phyloP scores from a whole-genome alignment of 2,329 filamentous ascomycete genomes.

The Trematosphaeria pertusa region DNA sequence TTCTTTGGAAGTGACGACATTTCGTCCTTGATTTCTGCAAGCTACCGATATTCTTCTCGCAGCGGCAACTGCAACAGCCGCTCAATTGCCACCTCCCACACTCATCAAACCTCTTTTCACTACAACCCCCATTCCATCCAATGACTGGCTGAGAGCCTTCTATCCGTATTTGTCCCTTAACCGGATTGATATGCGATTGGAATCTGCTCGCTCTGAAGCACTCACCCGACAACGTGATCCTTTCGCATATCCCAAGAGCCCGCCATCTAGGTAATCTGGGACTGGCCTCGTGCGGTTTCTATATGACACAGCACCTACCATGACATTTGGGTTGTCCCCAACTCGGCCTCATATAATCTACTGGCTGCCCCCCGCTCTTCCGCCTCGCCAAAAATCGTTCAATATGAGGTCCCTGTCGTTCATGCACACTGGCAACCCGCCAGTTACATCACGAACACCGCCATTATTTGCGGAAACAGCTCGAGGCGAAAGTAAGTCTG shows the following conservation, averaged over 20 bases:
- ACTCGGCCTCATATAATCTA: constrained; percentile 5
- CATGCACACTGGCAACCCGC: constrained; percentile 6
- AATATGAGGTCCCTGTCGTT: constrained; percentile 10
- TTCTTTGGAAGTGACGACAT: too few relatives aligned
- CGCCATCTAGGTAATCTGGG: constrained; percentile 6
- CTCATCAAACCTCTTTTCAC: neutral
- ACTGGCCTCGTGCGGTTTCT: neutral
- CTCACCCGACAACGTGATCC: neutral
- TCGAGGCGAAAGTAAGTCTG: constrained; percentile 11
- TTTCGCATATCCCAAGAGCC: neutral
- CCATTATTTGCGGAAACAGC: constrained; percentile 17
- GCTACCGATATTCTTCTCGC: too few relatives aligned
- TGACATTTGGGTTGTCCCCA: constrained; percentile 5
- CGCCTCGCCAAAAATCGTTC: constrained; percentile 2
- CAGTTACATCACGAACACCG: constrained; percentile 7
- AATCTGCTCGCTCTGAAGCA: neutral
- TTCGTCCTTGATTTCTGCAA: too few relatives aligned
- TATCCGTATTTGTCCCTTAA: neutral
- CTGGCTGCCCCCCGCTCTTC: neutral
- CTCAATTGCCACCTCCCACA: neutral
- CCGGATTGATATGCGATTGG: neutral
- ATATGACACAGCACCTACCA: constrained; percentile 1
- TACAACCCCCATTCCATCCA: neutral
- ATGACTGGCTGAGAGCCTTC: neutral
- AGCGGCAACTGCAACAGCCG: constrained; percentile 1